Evolutionary conservation across 306 rosid genomes (phyloP).

Genomic region (Trichosanthes truncata): DNA sequence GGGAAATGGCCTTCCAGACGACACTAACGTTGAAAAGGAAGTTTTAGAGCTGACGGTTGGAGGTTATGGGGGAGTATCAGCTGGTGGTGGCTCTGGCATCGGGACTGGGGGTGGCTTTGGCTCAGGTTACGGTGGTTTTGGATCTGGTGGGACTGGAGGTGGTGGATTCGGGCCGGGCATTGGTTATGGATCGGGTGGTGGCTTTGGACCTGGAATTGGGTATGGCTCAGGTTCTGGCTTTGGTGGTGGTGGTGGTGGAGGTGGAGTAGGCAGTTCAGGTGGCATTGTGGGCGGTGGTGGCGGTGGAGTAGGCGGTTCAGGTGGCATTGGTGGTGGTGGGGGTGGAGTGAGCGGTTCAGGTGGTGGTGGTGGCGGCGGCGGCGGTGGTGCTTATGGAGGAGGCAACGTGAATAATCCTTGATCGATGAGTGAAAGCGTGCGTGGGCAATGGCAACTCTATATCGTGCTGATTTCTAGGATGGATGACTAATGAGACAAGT

Average conservation of each 20-base stretch:
- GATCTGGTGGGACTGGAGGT: background rate
- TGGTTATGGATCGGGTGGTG: background rate
- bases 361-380: background rate
- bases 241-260: background rate
- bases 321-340: background rate
- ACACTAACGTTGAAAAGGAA: background rate
- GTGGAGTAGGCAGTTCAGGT: background rate
- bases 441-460: background rate
- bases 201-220: constrained; percentile 9
- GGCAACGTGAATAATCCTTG: background rate
- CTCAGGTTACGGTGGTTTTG: constrained; percentile 14
- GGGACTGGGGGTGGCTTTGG: constrained; percentile 16
- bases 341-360: background rate
- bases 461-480: background rate
- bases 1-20: background rate
- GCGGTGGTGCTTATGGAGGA: background rate
- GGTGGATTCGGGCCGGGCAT: constrained; percentile 5
- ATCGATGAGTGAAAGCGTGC: background rate
- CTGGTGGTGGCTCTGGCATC: constrained; percentile 17
- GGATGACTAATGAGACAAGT: background rate
- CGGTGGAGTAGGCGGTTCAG: background rate
- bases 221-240: background rate
- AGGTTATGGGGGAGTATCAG: constrained; percentile 26
- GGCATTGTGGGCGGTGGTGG: background rate
- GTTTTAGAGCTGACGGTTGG: constrained; percentile 7